These are phyloP conservation scores for Chaetomiaceae sp. DNA, from an alignment of 2,329 filamentous ascomycete species.

Conservation along the genomic window DNA sequence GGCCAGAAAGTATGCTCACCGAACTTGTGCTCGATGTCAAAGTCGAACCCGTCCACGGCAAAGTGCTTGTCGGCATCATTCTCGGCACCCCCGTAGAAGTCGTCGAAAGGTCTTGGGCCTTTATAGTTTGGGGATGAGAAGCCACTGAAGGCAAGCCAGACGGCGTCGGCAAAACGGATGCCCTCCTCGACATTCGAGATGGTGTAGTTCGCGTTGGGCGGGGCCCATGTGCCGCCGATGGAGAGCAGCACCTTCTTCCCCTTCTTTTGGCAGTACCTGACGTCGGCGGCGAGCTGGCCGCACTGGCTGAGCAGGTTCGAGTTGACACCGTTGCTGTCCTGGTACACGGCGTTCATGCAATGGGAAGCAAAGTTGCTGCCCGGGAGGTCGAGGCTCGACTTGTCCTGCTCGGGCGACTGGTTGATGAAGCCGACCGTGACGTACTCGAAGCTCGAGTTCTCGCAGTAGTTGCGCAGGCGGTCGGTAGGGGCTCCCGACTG, in stretches of 20 bases:
- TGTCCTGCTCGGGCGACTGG: constrained; percentile 36
- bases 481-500: constrained; percentile 25
- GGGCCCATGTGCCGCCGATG: constrained; percentile 48
- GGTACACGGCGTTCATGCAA: constrained; percentile 33
- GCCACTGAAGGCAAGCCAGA: constrained; percentile 38
- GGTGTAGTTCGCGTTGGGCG: constrained; percentile 32
- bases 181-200: constrained; percentile 32
- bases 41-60: constrained; percentile 49
- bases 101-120: constrained; percentile 42
- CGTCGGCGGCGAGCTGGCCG: constrained; percentile 32
- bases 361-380: constrained; percentile 38
- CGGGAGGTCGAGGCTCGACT: constrained; percentile 30
- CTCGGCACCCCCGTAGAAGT: constrained; percentile 16
- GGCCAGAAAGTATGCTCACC: constrained; percentile 4
- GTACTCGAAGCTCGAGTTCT: constrained; percentile 35
- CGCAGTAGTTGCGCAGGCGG: constrained; percentile 31
- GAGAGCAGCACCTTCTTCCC: constrained; percentile 62
- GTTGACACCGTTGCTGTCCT: constrained; percentile 23
- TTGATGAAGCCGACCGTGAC: constrained; percentile 40
- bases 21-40: constrained; percentile 42
- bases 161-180: constrained; percentile 39
- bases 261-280: constrained; percentile 48
- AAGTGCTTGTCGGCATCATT: constrained; percentile 27
- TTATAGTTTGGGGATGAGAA: constrained; percentile 27
- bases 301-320: constrained; percentile 34